Percentiles rank a stretch among this genome's conserved stretches.
Evolutionary conservation across 768 basidiomycete species (phyloP).

Genomic region (Leucosporidium scottii): DNA sequence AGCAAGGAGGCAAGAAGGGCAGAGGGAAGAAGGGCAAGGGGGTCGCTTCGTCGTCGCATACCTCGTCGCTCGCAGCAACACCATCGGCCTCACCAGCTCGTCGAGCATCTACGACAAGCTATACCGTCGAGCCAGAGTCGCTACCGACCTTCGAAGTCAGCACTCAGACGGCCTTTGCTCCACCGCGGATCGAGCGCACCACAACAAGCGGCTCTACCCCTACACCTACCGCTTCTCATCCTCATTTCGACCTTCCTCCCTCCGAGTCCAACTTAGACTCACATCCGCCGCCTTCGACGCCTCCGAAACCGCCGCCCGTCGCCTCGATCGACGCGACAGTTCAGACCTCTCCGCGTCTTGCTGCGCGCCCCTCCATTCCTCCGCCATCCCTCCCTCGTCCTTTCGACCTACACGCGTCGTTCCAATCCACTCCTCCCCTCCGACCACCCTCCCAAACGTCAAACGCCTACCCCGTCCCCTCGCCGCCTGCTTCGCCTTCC

Average conservation of each 20-base stretch:
- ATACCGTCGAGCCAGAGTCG: too few relatives aligned
- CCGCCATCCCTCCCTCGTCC: neutral
- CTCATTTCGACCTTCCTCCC: neutral
- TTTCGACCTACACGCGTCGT: slow-evolving; percentile 30
- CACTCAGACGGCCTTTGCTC: neutral
- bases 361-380: neutral
- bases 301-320: neutral
- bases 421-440: slow-evolving; percentile 15
- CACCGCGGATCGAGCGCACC: neutral
- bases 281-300: too few relatives aligned
- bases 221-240: neutral
- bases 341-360: neutral
- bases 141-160: neutral
- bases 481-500: neutral
- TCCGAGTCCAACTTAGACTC: neutral
- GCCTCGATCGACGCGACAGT: neutral
- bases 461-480: neutral
- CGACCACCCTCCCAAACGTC: neutral
- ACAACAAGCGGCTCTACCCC: neutral
- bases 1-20: neutral
- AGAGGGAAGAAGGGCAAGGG: slow-evolving; percentile 3
- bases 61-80: neutral
- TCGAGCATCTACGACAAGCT: neutral
- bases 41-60: neutral
- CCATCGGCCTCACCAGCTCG: neutral